Percentiles rank a stretch among this genome's conserved stretches.
These are phyloP conservation scores for Leptodontidium sp. DNA, from an alignment of 2,329 filamentous ascomycete genomes.

Conservation along the genomic window DNA sequence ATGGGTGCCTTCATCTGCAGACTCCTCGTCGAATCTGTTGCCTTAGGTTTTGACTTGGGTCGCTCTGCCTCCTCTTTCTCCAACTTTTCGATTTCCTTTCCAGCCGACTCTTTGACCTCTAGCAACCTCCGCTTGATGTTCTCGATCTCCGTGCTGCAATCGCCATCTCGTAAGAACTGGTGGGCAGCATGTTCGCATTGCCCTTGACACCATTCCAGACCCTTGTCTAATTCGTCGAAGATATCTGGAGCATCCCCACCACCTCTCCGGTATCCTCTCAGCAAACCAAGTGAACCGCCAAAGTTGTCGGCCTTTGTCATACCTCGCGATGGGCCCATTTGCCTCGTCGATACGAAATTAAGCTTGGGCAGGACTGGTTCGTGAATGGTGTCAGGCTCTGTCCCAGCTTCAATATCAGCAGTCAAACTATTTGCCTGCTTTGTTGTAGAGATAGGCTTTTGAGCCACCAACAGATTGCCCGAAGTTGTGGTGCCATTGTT, in stretches of 20 bases:
- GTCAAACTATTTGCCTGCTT: conserved; percentile 9
- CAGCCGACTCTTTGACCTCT: conserved; percentile 62
- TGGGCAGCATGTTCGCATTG: conserved; percentile 89
- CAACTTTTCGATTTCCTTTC: conserved; percentile 37
- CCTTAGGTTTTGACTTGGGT: conserved; percentile 7
- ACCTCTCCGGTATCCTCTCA: conserved; percentile 39
- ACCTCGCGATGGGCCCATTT: conserved; percentile 48
- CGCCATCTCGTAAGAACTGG: conserved; percentile 86
- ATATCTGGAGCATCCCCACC: conserved; percentile 51
- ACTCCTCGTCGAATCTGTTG: conserved; percentile 11
- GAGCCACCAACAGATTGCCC: conserved; percentile 39
- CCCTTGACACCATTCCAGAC: conserved; percentile 79
- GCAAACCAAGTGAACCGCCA: conserved; percentile 36
- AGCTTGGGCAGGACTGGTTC: conserved; percentile 47
- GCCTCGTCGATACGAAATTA: conserved; percentile 51
- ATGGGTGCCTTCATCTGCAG: conserved; percentile 28
- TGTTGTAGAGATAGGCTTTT: conserved; percentile 23
- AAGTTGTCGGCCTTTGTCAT: conserved; percentile 33
- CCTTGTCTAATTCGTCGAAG: conserved; percentile 80
- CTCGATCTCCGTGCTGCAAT: conserved; percentile 79
- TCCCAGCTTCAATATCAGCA: conserved; percentile 9
- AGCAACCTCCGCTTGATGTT: conserved; percentile 57
- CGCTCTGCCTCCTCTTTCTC: conserved; percentile 9
- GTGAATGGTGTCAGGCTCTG: conserved; percentile 39
- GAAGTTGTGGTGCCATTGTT: conserved; percentile 23